Conservation (phyloP, 768 basidiomycete genomes). For the Tremella mesenterica region DNA sequence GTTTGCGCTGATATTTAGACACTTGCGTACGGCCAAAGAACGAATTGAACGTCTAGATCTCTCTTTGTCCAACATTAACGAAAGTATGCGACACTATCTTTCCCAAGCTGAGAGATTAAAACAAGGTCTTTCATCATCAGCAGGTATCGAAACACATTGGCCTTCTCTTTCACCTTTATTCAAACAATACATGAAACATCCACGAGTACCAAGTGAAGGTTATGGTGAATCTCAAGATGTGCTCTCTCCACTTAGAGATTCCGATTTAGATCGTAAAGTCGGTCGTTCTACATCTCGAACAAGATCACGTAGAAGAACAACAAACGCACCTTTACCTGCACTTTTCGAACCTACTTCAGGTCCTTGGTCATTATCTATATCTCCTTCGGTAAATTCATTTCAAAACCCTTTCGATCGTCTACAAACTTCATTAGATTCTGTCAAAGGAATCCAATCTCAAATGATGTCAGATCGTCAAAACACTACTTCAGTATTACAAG, state of each 20-base stretch:
- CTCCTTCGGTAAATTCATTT: conserved; percentile 2
- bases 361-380: background rate
- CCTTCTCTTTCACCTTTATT: background rate
- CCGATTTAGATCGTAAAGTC: no score
- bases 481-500: background rate
- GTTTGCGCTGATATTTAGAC: background rate
- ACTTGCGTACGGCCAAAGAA: background rate
- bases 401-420: background rate
- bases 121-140: conserved; percentile 5
- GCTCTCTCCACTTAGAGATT: background rate
- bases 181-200: background rate
- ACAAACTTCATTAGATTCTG: background rate
- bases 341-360: background rate
- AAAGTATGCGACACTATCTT: conserved; percentile 19
- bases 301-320: background rate
- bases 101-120: conserved; percentile 17
- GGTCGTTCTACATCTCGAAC: background rate
- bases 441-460: background rate
- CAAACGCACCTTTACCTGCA: background rate
- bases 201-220: background rate
- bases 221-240: conserved; percentile 1
- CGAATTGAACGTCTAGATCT: conserved; percentile 12
- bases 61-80: conserved; percentile 11
- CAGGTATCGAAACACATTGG: conserved; percentile 12
- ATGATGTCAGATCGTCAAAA: background rate